A percentile compares a stretch with the other conserved stretches of the same genome.
Conservation (phyloP, 78 protist species). For the Dictyostelium brefeldianum region DNA sequence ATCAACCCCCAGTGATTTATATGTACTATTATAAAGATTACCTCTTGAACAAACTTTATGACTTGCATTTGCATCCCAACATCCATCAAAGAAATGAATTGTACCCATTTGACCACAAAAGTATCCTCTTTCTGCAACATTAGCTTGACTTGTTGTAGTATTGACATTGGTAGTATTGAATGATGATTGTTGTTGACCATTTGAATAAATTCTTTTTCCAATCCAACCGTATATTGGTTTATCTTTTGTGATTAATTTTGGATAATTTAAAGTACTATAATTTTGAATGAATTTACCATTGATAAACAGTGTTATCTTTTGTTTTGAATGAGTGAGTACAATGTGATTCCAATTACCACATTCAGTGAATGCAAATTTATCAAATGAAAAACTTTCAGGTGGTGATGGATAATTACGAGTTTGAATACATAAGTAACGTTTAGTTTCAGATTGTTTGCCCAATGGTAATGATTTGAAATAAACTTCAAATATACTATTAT, state of each 20-base stretch:
- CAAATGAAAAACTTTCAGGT: slow-evolving; percentile 66
- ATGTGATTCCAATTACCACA: slow-evolving; percentile 78
- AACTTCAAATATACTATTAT: slow-evolving; percentile 60
- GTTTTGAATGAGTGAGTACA: slow-evolving; percentile 52
- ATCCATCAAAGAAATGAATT: slow-evolving; percentile 73
- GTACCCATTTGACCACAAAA: slow-evolving; percentile 82
- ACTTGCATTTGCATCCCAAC: slow-evolving; percentile 76
- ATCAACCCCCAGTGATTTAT: slow-evolving; percentile 63
- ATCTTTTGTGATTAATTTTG: slow-evolving; percentile 66
- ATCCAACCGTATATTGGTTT: slow-evolving; percentile 77
- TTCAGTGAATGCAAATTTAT: slow-evolving; percentile 64
- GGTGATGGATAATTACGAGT: slow-evolving; percentile 78
- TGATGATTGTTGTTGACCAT: not conserved
- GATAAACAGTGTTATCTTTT: slow-evolving; percentile 29
- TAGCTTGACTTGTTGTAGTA: not conserved
- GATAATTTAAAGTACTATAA: slow-evolving; percentile 59
- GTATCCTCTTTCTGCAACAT: slow-evolving; percentile 39
- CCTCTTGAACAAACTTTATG: slow-evolving; percentile 68
- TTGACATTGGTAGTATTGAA: not conserved
- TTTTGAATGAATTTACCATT: slow-evolving; percentile 73
- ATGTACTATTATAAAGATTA: slow-evolving; percentile 70
- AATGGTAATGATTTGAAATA: slow-evolving; percentile 68
- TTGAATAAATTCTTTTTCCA: slow-evolving; percentile 55
- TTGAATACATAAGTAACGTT: slow-evolving; percentile 66
- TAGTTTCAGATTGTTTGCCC: slow-evolving; percentile 41